Evolutionary conservation across 2,329 filamentous ascomycete species (phyloP).

Genomic region (Coniochaeta sp.): DNA sequence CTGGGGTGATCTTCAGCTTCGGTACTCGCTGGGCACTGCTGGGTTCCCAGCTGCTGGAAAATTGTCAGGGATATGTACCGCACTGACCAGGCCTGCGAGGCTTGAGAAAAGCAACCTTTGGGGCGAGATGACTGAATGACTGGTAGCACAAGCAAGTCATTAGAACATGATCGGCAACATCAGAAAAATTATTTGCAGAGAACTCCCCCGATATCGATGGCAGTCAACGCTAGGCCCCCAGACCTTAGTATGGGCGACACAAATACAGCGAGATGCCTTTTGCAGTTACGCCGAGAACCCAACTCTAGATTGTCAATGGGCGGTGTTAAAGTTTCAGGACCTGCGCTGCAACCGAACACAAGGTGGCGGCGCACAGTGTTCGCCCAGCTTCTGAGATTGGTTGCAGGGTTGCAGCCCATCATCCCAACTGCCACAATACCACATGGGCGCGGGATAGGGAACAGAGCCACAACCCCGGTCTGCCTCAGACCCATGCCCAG

Average conservation of each 20-base stretch:
- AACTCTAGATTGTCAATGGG: background rate
- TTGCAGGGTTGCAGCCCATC: too few relatives aligned
- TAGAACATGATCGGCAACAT: background rate
- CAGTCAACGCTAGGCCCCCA: too few relatives aligned
- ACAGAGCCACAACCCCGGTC: background rate
- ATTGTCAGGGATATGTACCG: too few relatives aligned
- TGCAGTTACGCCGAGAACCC: background rate
- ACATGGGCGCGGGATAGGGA: conserved; percentile 3
- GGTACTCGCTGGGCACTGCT: background rate
- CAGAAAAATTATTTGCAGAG: too few relatives aligned
- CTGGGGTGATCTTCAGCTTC: background rate
- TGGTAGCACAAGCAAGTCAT: background rate
- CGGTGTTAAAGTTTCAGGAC: background rate
- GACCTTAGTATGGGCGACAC: too few relatives aligned
- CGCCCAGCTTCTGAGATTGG: background rate
- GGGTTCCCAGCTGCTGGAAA: too few relatives aligned
- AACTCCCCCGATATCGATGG: too few relatives aligned
- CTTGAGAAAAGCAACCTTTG: background rate
- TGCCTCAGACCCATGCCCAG: background rate
- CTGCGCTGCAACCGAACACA: background rate
- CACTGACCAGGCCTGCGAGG: too few relatives aligned
- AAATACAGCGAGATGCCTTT: background rate
- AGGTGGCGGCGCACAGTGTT: background rate
- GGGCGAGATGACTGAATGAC: background rate
- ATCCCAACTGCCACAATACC: too few relatives aligned